Evolutionary conservation across 2,329 filamentous ascomycete genomes (phyloP).

Genomic region (Talaromyces sp.): DNA sequence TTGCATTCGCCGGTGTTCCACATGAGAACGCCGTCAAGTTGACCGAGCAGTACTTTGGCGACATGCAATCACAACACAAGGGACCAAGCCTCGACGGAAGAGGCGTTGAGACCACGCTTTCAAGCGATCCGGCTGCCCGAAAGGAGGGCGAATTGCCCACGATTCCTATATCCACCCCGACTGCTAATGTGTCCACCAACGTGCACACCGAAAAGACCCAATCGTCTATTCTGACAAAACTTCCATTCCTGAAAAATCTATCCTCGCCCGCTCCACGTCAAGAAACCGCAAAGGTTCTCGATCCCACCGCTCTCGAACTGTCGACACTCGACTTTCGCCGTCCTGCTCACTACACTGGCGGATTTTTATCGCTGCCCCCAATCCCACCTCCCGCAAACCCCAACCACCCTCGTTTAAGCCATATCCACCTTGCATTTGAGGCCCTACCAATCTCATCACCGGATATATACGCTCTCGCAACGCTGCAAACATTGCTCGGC

Average conservation of each 20-base stretch:
- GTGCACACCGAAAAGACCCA: conserved; percentile 37
- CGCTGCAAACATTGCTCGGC: conserved; percentile 89
- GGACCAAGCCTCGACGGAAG: conserved; percentile 48
- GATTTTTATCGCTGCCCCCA: conserved; percentile 78
- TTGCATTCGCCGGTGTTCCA: conserved; percentile 88
- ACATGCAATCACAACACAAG: conserved; percentile 61
- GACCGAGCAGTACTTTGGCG: conserved; percentile 81
- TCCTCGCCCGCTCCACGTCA: conserved; percentile 63
- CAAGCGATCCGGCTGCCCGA: conserved; percentile 21
- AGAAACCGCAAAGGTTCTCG: conserved; percentile 52
- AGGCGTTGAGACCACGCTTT: conserved; percentile 52
- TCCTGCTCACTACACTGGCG: conserved; percentile 83
- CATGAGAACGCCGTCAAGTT: conserved; percentile 74
- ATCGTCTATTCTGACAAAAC: conserved; percentile 69
- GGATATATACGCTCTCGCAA: conserved; percentile 94
- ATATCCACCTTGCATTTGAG: conserved; percentile 95
- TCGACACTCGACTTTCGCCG: conserved; percentile 53
- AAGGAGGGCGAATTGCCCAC: conserved; percentile 29
- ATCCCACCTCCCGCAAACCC: conserved; percentile 75
- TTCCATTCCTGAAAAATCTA: conserved; percentile 86
- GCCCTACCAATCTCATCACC: conserved; percentile 82
- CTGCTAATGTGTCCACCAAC: conserved; percentile 30
- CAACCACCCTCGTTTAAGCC: conserved; percentile 72
- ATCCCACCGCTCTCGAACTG: conserved; percentile 41
- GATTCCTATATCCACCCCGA: conserved; percentile 36